Evolutionary conservation across 306 rosid species (phyloP), one percentile per base, ranked within the genome.

Genomic region (Elaeagnus macrophylla): DNA sequence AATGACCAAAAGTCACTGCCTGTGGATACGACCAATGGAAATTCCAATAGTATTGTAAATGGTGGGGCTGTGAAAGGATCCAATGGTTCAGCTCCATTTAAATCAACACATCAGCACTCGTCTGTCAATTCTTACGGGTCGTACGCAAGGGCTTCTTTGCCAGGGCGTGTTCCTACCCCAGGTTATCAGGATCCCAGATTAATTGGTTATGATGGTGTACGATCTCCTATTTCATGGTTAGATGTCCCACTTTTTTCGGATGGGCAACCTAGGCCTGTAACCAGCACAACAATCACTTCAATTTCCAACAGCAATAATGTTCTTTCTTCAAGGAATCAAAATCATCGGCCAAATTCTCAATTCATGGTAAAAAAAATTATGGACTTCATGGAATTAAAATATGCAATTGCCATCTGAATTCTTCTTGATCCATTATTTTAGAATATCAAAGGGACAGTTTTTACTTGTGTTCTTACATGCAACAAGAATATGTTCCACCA

Each of bases 151-250:
- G 72, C 68, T 65, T 56, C 78, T 59, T 13, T 86, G 72, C 70
- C 94, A 52, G 86, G 85, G 15, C 82, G 81, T 8, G 70, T 74
- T 71, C 82, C 96, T 44, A 65, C 79, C 18, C 77, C 95, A 18
- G 91, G 82, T 40, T 83, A 83, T 76, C 97, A 86, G 80, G 95
- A 86, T 77, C 88, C 86, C 41, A 74, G 94, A 68, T 83, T n/a
- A n/a, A n/a, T 62, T 70, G 79, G 76, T 67, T 84, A 70, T 70
- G 94, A 86, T 39, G 83, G 82, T 48, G 64, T 54, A 11, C 76
- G 74, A 18, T 77, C 93, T 55, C 79, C 86, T 8, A 66, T 66
- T 48, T 88, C 86, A 9, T 89, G 83, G 86, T 69, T 78, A 54
- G 95, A 85, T 57, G 77, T 67, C 76, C 75, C 88, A 36, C 54